These are phyloP conservation scores for Xanthoconium separans DNA, from an alignment of 1,284 basidiomycete species.

Conservation along the genomic window DNA sequence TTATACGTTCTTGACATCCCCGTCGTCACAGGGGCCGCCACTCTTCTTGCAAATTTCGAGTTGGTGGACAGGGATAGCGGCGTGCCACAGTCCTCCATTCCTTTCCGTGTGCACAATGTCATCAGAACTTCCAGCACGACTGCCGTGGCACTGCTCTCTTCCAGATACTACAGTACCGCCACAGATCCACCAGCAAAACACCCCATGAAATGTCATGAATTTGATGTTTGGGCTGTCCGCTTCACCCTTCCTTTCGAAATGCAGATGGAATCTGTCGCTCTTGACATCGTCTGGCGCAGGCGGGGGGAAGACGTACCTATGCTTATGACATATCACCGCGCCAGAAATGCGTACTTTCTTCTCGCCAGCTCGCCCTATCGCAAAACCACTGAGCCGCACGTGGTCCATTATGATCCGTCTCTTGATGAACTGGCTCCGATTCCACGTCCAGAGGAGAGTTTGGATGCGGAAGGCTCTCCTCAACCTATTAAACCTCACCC, in stretches of 20 bases:
- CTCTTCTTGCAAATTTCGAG: constrained; percentile 55
- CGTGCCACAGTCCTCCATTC: constrained; percentile 32
- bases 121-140: constrained; percentile 38
- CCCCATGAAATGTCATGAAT: constrained; percentile 37
- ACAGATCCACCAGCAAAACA: constrained; percentile 16
- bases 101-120: constrained; percentile 61
- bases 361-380: constrained; percentile 59
- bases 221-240: constrained; percentile 62
- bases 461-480: constrained; percentile 38
- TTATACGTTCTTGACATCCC: constrained; percentile 57
- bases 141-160: constrained; percentile 54
- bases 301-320: constrained; percentile 72
- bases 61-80: constrained; percentile 35
- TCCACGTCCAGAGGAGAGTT: constrained; percentile 56
- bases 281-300: constrained; percentile 66
- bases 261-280: constrained; percentile 31
- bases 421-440: constrained; percentile 67
- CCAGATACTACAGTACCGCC: constrained; percentile 42
- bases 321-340: constrained; percentile 50
- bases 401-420: constrained; percentile 51
- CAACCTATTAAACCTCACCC: constrained; percentile 55
- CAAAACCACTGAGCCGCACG: constrained; percentile 33
- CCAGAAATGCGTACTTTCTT: constrained; percentile 50
- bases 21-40: constrained; percentile 34
- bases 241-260: constrained; percentile 45